Evolutionary conservation across 345 rosid species (phyloP).

Genomic region (Melaleuca quinquenervia): DNA sequence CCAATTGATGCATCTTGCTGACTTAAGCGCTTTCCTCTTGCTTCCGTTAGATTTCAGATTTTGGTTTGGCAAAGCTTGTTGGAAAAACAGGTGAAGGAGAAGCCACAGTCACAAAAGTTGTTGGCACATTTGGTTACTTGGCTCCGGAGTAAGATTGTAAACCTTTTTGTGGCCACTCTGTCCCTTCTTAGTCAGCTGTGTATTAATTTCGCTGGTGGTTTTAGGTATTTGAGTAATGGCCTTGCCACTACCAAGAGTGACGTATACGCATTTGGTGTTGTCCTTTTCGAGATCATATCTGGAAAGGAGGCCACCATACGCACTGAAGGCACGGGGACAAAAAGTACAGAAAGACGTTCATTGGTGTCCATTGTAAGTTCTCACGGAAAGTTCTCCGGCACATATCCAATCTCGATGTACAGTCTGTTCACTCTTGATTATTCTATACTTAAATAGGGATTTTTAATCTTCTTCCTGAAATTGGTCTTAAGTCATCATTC

Average conservation of each 20-base stretch:
- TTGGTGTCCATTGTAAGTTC: conserved; percentile 70
- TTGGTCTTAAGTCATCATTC: background rate
- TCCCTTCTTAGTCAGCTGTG: background rate
- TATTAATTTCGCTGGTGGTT: background rate
- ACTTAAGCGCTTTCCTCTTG: background rate
- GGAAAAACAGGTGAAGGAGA: conserved; percentile 73
- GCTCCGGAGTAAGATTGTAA: conserved; percentile 78
- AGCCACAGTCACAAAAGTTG: conserved; percentile 79
- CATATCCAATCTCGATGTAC: background rate
- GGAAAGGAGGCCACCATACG: conserved; percentile 82
- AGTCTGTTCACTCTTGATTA: background rate
- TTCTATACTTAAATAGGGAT: background rate
- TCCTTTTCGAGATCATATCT: conserved; percentile 79
- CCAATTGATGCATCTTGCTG: background rate
- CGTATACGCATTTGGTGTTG: conserved; percentile 93
- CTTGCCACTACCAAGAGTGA: conserved; percentile 84
- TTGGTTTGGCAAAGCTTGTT: conserved; percentile 88
- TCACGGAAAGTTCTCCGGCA: background rate
- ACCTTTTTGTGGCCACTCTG: background rate
- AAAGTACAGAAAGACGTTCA: conserved; percentile 78
- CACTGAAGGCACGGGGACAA: conserved; percentile 43
- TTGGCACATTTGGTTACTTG: conserved; percentile 90
- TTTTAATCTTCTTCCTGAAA: background rate
- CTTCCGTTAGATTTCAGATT: conserved; percentile 74
- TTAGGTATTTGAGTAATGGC: conserved; percentile 82